Conservation (phyloP, 2,329 filamentous ascomycete species). For the Trichophyton benhamiae region DNA sequence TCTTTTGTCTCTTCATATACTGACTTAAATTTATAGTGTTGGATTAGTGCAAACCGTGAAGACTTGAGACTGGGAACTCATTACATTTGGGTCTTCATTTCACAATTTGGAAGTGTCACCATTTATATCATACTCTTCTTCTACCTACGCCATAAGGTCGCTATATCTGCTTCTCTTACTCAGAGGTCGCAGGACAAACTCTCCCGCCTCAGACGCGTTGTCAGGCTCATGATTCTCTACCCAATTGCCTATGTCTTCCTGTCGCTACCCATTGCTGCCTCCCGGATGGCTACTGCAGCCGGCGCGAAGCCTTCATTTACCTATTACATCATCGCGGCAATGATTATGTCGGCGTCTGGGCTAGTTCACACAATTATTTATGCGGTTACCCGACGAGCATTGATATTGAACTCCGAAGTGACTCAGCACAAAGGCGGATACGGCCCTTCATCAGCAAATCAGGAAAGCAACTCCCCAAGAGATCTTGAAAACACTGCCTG, state of each 20-base stretch:
- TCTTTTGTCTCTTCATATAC: too few relatives aligned
- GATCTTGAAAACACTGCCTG: background rate
- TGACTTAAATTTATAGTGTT: constrained; percentile 31
- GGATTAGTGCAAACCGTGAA: constrained; percentile 34
- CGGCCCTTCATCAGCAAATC: background rate
- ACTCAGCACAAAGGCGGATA: background rate
- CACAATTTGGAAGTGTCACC: constrained; percentile 39
- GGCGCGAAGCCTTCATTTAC: constrained; percentile 24
- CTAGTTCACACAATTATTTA: constrained; percentile 48
- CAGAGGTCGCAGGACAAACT: background rate
- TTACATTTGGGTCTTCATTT: constrained; percentile 43
- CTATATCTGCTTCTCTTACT: constrained; percentile 24
- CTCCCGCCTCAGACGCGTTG: constrained; percentile 21
- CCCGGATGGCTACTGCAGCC: constrained; percentile 30
- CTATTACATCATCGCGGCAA: constrained; percentile 41
- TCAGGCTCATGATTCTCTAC: constrained; percentile 38
- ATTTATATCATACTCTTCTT: constrained; percentile 40
- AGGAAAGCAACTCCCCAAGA: background rate
- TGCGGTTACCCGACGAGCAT: constrained; percentile 43
- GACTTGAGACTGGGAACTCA: constrained; percentile 38
- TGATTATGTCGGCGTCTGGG: constrained; percentile 46
- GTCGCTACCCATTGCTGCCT: constrained; percentile 49
- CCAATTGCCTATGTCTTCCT: constrained; percentile 45
- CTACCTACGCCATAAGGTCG: constrained; percentile 35
- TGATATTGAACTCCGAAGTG: constrained; percentile 29